Evolutionary conservation across 352 stramenopile species (phyloP).

Genomic region (Globisporangium ultimum): DNA sequence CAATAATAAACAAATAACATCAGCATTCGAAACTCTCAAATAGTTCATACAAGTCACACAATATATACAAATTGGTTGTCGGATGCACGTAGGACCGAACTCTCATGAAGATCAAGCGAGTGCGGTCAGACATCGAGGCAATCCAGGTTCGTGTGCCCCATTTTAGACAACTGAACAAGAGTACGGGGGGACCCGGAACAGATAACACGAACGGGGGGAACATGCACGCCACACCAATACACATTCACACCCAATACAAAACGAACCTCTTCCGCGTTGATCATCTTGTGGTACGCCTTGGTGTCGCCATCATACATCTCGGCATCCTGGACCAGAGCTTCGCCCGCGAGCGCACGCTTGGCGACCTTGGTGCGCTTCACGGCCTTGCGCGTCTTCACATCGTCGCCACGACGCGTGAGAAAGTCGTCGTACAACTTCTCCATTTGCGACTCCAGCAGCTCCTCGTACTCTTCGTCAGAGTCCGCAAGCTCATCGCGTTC

Average conservation of each 20-base stretch:
- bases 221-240: conserved; percentile 9
- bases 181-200: conserved; percentile 87
- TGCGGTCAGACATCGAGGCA: conserved; percentile 82
- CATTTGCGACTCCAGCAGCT: conserved; percentile 79
- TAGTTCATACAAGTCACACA: no score
- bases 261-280: conserved; percentile 85
- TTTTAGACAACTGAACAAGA: conserved; percentile 91
- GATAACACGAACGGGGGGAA: conserved; percentile 88
- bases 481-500: conserved; percentile 45
- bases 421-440: conserved; percentile 85
- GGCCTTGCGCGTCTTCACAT: conserved; percentile 80
- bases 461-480: conserved; percentile 77
- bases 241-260: conserved; percentile 9
- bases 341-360: conserved; percentile 76
- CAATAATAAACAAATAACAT: conserved; percentile 9
- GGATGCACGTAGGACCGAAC: conserved; percentile 77
- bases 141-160: conserved; percentile 74
- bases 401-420: conserved; percentile 67
- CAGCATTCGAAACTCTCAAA: not conserved
- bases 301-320: conserved; percentile 83
- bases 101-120: conserved; percentile 27
- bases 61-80: conserved; percentile 9
- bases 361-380: conserved; percentile 85
- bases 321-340: conserved; percentile 73
- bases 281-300: conserved; percentile 83